A percentile compares a stretch with the other conserved stretches of the same genome.
Evolutionary conservation across 2,329 filamentous ascomycete species (phyloP).

Genomic region (Microdochium nivale): DNA sequence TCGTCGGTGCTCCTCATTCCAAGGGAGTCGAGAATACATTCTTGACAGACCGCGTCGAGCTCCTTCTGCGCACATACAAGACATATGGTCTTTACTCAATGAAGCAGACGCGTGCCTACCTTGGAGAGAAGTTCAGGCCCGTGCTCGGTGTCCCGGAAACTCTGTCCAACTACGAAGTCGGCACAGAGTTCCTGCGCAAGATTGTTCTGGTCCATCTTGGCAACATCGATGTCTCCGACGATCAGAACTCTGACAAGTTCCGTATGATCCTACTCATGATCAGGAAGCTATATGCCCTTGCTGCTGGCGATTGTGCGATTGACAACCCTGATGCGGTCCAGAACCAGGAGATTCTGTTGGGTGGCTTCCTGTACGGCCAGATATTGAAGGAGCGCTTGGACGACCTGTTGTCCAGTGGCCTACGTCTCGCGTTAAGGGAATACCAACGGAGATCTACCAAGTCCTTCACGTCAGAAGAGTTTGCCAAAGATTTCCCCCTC

Average conservation of each 20-base stretch:
- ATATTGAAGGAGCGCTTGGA: slow-evolving; percentile 92
- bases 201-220: slow-evolving; percentile 90
- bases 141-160: slow-evolving; percentile 79
- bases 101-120: slow-evolving; percentile 72
- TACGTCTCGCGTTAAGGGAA: slow-evolving; percentile 46
- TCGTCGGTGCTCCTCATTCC: slow-evolving; percentile 70
- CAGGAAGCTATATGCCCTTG: slow-evolving; percentile 86
- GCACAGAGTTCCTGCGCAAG: slow-evolving; percentile 81
- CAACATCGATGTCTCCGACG: slow-evolving; percentile 72
- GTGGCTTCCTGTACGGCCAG: slow-evolving; percentile 89
- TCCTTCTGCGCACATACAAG: slow-evolving; percentile 89
- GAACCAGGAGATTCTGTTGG: slow-evolving; percentile 90
- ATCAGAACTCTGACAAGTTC: slow-evolving; percentile 87
- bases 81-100: slow-evolving; percentile 76
- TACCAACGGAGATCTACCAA: slow-evolving; percentile 50
- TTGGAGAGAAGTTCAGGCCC: slow-evolving; percentile 85
- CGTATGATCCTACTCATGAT: slow-evolving; percentile 93
- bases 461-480: slow-evolving; percentile 69
- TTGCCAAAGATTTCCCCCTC: slow-evolving; percentile 68
- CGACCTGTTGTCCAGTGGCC: slow-evolving; percentile 61
- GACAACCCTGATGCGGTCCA: slow-evolving; percentile 97
- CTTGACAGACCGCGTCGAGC: slow-evolving; percentile 86
- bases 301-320: slow-evolving; percentile 82
- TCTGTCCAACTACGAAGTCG: slow-evolving; percentile 80
- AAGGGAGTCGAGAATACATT: slow-evolving; percentile 82